Evolutionary conservation across 208 protist genomes (phyloP), one percentile per base, ranked within the genome.

Genomic region (Naegleria fowleri): DNA sequence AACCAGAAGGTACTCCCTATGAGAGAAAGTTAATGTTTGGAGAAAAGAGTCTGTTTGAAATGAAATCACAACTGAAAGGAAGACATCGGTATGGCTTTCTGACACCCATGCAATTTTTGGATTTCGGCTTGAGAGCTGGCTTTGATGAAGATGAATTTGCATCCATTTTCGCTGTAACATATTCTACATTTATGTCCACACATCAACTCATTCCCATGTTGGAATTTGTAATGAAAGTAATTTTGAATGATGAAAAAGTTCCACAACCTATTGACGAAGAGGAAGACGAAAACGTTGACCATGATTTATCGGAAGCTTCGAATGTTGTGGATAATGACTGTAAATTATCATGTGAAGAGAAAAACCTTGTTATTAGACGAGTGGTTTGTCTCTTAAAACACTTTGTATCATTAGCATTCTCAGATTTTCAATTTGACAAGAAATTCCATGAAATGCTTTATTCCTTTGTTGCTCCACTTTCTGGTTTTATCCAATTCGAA

Each of bases 61-160:
- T 79, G 29, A 79, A 79, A 36, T 13, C 19, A 79, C 16, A 29
- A 79, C n/a, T 79, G 41, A 84, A 33, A 84, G 38, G 29, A 29
- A 86, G n/a, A 4, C 85, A 88, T 25, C 51, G 40, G 55, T 88
- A 58, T 88, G 85, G 85, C 13, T 88, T 43, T 88, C 33, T 88
- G 15, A 88, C 85, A 22, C n/a, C 33, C 5, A 38, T 25, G 6
- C 41, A 88, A n/a, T 39, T 88, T 58, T 58, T 88, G 13, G 85
- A 88, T 13, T 88, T 88, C 58, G 85, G 85, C 6, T 58, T 88
- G n/a, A 11, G 85, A 38, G 33, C 33, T 88, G 85, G 85, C 16
- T 88, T 88, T 58, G 43, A 58, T 19, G 41, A 88, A 0, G 85
- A 88, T 13, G 39, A 33, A 36, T 88, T 88, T 58, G 43, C 40